phyloP scores from a whole-genome alignment of 257 asterid species.

The Solanum clarkiae region DNA sequence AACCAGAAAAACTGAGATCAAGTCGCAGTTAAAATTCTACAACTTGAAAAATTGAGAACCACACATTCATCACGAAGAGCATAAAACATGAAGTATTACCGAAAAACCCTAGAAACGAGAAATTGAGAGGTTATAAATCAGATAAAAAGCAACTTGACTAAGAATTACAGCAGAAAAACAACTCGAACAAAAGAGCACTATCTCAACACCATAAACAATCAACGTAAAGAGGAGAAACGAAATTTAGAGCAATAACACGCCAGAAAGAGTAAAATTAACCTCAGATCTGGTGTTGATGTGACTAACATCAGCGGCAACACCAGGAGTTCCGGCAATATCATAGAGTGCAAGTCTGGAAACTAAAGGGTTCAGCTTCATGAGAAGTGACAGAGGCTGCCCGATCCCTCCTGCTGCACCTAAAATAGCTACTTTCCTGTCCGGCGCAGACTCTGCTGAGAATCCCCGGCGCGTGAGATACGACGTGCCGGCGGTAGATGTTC shows the following conservation, averaged over 20 bases:
- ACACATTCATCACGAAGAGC: background rate
- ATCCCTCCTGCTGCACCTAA: slow-evolving; percentile 71
- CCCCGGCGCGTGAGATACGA: slow-evolving; percentile 16
- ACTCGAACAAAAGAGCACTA: too few relatives aligned
- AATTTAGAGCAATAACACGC: background rate
- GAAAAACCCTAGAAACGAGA: background rate
- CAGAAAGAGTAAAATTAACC: slow-evolving; percentile 13
- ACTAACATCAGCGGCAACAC: slow-evolving; percentile 76
- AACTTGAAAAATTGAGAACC: background rate
- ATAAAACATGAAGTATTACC: background rate
- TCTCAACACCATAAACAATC: too few relatives aligned
- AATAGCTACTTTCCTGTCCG: slow-evolving; percentile 41
- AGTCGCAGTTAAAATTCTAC: background rate
- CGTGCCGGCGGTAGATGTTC: slow-evolving; percentile 3
- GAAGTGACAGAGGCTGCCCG: slow-evolving; percentile 57
- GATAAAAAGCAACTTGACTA: too few relatives aligned
- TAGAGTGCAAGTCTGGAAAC: slow-evolving; percentile 57
- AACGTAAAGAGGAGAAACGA: too few relatives aligned
- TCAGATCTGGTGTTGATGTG: slow-evolving; percentile 70
- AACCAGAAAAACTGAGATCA: background rate
- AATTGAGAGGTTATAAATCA: background rate
- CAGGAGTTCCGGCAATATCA: slow-evolving; percentile 68
- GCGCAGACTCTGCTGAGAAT: slow-evolving; percentile 37
- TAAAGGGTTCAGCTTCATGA: slow-evolving; percentile 62
- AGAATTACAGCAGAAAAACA: too few relatives aligned